Percentiles rank a stretch among this genome's conserved stretches.
phyloP scores from a whole-genome alignment of 2,329 filamentous ascomycete species.

The Aspergillus terreus region DNA sequence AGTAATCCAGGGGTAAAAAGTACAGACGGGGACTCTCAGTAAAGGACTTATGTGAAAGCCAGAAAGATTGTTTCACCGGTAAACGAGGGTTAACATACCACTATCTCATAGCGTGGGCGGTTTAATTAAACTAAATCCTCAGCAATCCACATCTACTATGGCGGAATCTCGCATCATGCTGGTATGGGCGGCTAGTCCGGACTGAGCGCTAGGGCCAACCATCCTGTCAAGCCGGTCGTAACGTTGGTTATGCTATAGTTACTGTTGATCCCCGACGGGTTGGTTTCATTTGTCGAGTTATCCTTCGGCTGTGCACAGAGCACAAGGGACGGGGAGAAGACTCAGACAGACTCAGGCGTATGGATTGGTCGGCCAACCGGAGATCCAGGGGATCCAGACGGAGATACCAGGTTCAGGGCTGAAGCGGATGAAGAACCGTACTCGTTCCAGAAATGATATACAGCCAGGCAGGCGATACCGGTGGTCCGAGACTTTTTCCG shows the following conservation, averaged over 20 bases:
- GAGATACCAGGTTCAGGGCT: background rate
- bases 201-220: background rate
- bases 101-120: background rate
- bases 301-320: too few species aligned
- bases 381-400: background rate
- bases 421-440: background rate
- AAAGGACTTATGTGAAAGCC: too few species aligned
- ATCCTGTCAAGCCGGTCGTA: background rate
- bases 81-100: too few species aligned
- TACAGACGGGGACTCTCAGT: background rate
- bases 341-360: too few species aligned
- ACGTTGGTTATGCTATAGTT: background rate
- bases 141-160: background rate
- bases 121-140: background rate
- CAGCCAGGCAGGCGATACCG: background rate
- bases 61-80: too few species aligned
- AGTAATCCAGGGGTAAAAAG: background rate
- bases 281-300: too few species aligned
- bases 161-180: constrained; percentile 5
- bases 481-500: background rate
- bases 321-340: background rate
- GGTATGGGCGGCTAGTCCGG: background rate
- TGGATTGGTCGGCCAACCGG: background rate
- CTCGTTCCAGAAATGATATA: constrained; percentile 7
- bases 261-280: too few species aligned